Conservation (phyloP, 1,284 basidiomycete species). For the Anthracocystis setariae region DNA sequence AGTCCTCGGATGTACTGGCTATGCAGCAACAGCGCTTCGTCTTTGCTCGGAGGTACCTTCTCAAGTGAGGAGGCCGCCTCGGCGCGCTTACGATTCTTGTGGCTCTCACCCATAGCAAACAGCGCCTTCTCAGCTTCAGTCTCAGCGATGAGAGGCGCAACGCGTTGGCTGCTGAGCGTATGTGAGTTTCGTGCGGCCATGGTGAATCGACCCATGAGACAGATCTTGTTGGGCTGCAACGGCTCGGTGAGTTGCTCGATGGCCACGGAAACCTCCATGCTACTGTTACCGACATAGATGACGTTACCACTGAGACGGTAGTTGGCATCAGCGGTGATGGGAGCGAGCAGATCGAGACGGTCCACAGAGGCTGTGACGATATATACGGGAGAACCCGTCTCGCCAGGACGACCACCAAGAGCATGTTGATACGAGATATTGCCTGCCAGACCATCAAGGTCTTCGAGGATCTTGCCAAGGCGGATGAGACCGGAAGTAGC, state of each 20-base stretch:
- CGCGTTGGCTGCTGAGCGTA: conserved; percentile 55
- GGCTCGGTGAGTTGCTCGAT: conserved; percentile 63
- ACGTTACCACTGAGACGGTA: conserved; percentile 55
- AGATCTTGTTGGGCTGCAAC: conserved; percentile 48
- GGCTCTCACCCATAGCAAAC: conserved; percentile 64
- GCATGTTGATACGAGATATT: conserved; percentile 67
- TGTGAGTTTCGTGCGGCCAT: conserved; percentile 65
- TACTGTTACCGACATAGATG: conserved; percentile 62
- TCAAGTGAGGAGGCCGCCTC: conserved; percentile 56
- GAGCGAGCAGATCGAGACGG: conserved; percentile 61
- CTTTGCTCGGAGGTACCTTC: conserved; percentile 65
- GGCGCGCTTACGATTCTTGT: conserved; percentile 62
- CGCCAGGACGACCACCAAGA: conserved; percentile 62
- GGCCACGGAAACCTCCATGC: conserved; percentile 68
- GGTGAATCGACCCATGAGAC: conserved; percentile 68
- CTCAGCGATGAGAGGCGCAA: conserved; percentile 58
- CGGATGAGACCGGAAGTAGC: conserved; percentile 65
- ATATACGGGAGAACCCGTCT: conserved; percentile 62
- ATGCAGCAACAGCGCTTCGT: conserved; percentile 66
- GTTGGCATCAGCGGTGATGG: conserved; percentile 47
- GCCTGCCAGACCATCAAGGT: conserved; percentile 67
- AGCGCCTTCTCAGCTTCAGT: conserved; percentile 61
- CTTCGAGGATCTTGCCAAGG: conserved; percentile 68
- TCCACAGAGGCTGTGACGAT: conserved; percentile 69
- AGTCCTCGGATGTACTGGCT: conserved; percentile 58